A percentile compares a stretch with the other conserved stretches of the same genome.
Evolutionary conservation across 352 stramenopile genomes (phyloP).

Genomic region (Pelagophyceae sp.): DNA sequence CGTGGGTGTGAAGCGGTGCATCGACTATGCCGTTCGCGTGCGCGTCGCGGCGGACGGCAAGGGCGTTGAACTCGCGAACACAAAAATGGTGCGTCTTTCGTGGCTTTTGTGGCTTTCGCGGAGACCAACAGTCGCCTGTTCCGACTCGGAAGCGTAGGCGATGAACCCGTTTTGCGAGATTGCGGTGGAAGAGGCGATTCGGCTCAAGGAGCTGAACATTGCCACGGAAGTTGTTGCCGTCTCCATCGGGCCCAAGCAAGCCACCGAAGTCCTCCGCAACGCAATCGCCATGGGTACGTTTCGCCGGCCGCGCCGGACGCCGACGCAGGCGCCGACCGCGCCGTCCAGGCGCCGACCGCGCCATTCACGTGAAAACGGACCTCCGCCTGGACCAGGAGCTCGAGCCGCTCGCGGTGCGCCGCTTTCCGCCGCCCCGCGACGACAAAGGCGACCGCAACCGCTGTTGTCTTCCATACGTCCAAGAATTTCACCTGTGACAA

Average conservation of each 20-base stretch:
- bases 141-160: conserved; percentile 41
- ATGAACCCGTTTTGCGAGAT: conserved; percentile 99
- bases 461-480: too few relatives aligned
- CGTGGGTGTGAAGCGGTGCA: conserved; percentile 91
- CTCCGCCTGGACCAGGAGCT: conserved; percentile 91
- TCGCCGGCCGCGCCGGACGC: too few relatives aligned
- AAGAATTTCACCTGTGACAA: too few relatives aligned
- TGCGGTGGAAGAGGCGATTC: conserved; percentile 88
- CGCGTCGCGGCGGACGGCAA: conserved; percentile 72
- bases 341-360: conserved; percentile 86
- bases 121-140: too few relatives aligned
- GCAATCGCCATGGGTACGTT: conserved; percentile 74
- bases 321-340: conserved; percentile 80
- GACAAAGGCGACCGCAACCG: too few relatives aligned
- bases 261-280: conserved; percentile 88
- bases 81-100: conserved; percentile 84
- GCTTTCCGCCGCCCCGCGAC: too few relatives aligned
- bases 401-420: conserved; percentile 75
- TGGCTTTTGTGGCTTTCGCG: too few relatives aligned
- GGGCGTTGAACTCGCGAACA: conserved; percentile 92
- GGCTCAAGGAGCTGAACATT: conserved; percentile 86
- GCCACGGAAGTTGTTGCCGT: conserved; percentile 87
- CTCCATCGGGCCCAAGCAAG: conserved; percentile 91
- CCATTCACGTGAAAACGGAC: conserved; percentile 93
- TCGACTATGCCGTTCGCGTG: conserved; percentile 97